Evolutionary conservation across 305 asterid species (phyloP).

Genomic region (Fraxinus baroniana): DNA sequence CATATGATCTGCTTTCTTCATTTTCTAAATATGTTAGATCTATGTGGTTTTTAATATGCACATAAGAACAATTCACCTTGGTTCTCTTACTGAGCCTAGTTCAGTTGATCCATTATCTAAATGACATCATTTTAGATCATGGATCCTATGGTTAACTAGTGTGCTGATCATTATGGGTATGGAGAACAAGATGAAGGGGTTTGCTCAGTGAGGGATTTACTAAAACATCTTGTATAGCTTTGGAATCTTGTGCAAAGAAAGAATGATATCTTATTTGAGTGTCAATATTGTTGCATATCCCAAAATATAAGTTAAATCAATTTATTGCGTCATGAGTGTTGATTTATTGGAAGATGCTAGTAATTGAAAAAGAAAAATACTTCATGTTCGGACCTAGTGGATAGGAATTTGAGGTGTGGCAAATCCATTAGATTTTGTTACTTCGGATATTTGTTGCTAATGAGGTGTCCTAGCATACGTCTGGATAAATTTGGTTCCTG

Average conservation of each 20-base stretch:
- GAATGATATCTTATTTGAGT: neutral
- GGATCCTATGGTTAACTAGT: neutral
- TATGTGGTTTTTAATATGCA: neutral
- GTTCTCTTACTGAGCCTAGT: neutral
- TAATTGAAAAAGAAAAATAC: neutral
- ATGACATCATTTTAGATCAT: neutral
- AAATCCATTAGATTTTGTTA: neutral
- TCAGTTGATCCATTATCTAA: neutral
- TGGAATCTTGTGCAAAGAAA: neutral
- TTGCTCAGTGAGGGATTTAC: neutral
- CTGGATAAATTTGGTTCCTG: conserved; percentile 13
- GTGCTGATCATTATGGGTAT: neutral
- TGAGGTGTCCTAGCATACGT: conserved; percentile 1
- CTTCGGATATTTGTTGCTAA: conserved; percentile 8
- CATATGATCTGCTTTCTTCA: neutral
- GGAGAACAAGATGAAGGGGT: neutral
- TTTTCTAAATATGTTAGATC: neutral
- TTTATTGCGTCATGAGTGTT: neutral
- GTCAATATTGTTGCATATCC: neutral
- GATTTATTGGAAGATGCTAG: neutral
- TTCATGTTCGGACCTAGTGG: neutral
- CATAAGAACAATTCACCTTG: neutral
- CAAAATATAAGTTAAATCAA: neutral
- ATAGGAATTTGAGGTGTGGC: neutral
- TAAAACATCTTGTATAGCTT: neutral